A percentile compares a stretch with the other conserved stretches of the same genome.
Evolutionary conservation across 73 alveolate genomes (phyloP).

Genomic region (Effrenium voratum): DNA sequence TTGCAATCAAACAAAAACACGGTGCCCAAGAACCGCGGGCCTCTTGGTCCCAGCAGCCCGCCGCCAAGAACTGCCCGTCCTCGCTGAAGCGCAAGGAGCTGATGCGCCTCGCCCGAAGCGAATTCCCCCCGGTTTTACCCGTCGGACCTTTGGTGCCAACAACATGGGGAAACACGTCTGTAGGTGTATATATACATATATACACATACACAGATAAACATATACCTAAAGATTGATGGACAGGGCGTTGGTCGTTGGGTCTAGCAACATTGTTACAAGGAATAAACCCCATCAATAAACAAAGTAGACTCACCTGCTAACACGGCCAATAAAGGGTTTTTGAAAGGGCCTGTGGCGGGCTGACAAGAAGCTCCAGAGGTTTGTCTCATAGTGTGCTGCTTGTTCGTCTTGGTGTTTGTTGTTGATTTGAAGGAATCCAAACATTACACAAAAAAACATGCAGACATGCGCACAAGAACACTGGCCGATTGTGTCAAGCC

Average conservation of each 20-base stretch:
- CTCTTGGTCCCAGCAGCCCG: constrained; percentile 82
- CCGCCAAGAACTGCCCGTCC: constrained; percentile 58
- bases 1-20: not conserved
- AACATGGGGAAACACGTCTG: not conserved
- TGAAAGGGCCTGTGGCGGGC: too few species aligned
- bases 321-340: too few species aligned
- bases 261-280: not conserved
- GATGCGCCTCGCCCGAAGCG: constrained; percentile 60
- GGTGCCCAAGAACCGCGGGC: too few species aligned
- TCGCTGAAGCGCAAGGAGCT: constrained; percentile 87
- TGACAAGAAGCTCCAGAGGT: too few species aligned
- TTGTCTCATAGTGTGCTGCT: too few species aligned
- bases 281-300: not conserved
- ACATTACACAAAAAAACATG: too few species aligned
- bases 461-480: too few species aligned
- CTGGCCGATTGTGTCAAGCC: too few species aligned
- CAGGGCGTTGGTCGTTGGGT: not conserved
- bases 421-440: too few species aligned
- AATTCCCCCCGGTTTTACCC: too few species aligned
- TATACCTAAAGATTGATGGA: not conserved
- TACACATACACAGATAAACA: not conserved
- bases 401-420: too few species aligned
- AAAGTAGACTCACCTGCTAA: too few species aligned
- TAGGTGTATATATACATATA: not conserved
- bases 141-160: not conserved